A percentile compares a stretch with the other conserved stretches of the same genome.
Conservation (phyloP, 2,329 filamentous ascomycete genomes). For the Epichloe sibirici region DNA sequence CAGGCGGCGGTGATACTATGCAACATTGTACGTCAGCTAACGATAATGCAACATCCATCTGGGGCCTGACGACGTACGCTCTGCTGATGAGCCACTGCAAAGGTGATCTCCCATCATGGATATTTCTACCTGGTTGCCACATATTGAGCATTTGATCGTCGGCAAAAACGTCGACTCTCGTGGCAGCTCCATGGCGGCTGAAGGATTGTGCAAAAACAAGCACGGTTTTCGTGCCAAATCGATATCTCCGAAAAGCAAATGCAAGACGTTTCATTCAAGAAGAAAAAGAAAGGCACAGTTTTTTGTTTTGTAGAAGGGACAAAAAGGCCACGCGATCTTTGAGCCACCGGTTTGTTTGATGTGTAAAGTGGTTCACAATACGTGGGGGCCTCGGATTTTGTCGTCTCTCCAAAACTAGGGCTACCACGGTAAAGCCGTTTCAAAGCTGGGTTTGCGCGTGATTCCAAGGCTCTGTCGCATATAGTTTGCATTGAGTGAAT, state of each 20-base stretch:
- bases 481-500: not conserved
- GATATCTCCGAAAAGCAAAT: not conserved
- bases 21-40: not conserved
- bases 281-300: not conserved
- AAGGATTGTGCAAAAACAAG: not conserved
- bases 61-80: conserved; percentile 24
- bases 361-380: not conserved
- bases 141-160: conserved; percentile 79
- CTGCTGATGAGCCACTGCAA: conserved; percentile 42
- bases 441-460: not conserved
- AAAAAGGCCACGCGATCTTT: not conserved
- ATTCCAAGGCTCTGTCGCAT: not conserved
- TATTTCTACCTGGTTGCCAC: conserved; percentile 67
- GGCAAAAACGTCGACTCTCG: conserved; percentile 62
- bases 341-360: not conserved
- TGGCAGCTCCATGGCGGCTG: conserved; percentile 31
- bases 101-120: conserved; percentile 77
- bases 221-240: not conserved
- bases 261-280: not conserved
- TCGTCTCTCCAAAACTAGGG: not conserved
- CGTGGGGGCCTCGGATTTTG: not conserved
- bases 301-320: not conserved
- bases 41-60: not conserved
- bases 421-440: not conserved
- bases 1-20: conserved; percentile 27